Conservation (phyloP, 2,329 filamentous ascomycete species). For the Simplicillium sp. region DNA sequence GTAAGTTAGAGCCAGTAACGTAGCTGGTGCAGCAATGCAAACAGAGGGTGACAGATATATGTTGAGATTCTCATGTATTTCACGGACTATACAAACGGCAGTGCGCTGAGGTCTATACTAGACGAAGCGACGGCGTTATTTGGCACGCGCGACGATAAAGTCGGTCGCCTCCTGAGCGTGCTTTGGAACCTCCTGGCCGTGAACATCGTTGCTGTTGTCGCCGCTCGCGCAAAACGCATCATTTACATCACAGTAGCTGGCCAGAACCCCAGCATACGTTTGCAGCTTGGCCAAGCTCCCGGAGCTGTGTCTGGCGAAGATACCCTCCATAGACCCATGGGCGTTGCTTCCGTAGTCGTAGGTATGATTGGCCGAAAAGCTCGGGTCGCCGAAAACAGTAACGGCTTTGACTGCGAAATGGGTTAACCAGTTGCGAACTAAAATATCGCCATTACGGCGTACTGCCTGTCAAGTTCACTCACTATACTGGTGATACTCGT, state of each 20-base stretch:
- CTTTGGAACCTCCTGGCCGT: slow-evolving; percentile 5
- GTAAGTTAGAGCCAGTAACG: too few species aligned
- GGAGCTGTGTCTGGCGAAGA: slow-evolving; percentile 7
- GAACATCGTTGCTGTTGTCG: slow-evolving; percentile 1
- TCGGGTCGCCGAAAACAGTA: slow-evolving; percentile 8
- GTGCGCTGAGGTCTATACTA: too few species aligned
- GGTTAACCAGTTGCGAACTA: neutral
- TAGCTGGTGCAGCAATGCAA: too few species aligned
- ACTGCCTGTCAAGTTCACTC: neutral
- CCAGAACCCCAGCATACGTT: slow-evolving; percentile 3
- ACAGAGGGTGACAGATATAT: too few species aligned
- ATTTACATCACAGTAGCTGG: slow-evolving; percentile 6
- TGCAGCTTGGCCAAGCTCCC: slow-evolving; percentile 6
- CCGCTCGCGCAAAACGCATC: slow-evolving; percentile 6
- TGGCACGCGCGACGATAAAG: slow-evolving; percentile 6
- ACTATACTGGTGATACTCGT: slow-evolving; percentile 6
- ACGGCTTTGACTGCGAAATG: slow-evolving; percentile 4
- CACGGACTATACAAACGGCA: too few species aligned
- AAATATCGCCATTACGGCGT: neutral
- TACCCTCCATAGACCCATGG: slow-evolving; percentile 1
- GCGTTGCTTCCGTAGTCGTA: slow-evolving; percentile 7
- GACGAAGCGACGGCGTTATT: neutral
- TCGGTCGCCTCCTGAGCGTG: slow-evolving; percentile 7
- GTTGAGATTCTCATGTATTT: too few species aligned
- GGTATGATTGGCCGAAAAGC: slow-evolving; percentile 5